phyloP scores from a whole-genome alignment of 352 stramenopile species.

The Aphanomyces euteiches region DNA sequence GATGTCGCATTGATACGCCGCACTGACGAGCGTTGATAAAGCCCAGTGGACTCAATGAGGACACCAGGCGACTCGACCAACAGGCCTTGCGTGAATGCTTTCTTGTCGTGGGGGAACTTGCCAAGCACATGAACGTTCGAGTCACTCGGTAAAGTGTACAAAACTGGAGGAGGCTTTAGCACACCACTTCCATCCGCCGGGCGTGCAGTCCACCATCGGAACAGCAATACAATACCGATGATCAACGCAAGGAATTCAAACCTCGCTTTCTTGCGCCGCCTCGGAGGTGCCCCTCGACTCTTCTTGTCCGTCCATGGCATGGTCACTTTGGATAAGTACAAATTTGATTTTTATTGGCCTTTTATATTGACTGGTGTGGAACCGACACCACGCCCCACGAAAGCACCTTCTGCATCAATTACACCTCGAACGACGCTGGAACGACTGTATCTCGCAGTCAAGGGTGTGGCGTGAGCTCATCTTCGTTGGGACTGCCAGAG shows the following conservation, averaged over 20 bases:
- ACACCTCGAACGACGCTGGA: too few relatives aligned
- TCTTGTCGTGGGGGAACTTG: conserved; percentile 71
- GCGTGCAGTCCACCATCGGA: neutral
- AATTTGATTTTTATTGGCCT: too few relatives aligned
- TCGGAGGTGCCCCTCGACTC: too few relatives aligned
- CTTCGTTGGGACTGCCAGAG: too few relatives aligned
- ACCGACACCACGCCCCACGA: too few relatives aligned
- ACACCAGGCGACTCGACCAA: conserved; percentile 60
- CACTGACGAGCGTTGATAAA: conserved; percentile 85
- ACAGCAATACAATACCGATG: neutral
- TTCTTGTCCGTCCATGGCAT: neutral
- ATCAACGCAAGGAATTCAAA: conserved; percentile 1
- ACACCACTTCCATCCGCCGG: too few relatives aligned
- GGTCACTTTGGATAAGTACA: too few relatives aligned
- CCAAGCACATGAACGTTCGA: conserved; percentile 57
- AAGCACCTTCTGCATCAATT: too few relatives aligned
- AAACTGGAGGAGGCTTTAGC: neutral
- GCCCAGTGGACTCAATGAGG: conserved; percentile 91
- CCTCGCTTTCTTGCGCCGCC: neutral
- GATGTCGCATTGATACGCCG: conserved; percentile 83
- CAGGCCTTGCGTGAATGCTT: conserved; percentile 85
- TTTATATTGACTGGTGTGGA: too few relatives aligned
- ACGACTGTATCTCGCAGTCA: too few relatives aligned
- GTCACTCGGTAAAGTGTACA: conserved; percentile 20
- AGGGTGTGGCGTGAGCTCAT: too few relatives aligned